These are phyloP conservation scores for Straminergon stramineum DNA, from an alignment of 225 moss, liverwort and hornwort species.

Conservation along the genomic window DNA sequence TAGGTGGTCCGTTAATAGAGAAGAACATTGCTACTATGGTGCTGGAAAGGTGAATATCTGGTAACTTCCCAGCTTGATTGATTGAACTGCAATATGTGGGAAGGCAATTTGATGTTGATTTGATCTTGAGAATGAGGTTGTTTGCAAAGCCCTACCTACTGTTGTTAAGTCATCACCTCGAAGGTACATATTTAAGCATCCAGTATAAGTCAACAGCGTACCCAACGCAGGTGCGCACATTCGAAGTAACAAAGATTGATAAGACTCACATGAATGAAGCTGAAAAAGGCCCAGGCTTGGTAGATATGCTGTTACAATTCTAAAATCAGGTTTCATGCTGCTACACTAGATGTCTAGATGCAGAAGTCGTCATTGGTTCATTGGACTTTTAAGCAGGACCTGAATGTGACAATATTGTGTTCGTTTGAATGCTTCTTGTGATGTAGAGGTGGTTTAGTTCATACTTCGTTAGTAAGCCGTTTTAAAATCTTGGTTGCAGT, in stretches of 20 bases:
- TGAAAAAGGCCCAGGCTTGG: conserved; percentile 14
- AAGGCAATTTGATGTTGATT: background rate
- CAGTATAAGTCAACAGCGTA: background rate
- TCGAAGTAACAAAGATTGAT: conserved; percentile 9
- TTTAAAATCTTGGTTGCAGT: conserved; percentile 53
- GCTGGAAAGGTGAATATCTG: conserved; percentile 67
- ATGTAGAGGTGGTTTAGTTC: background rate
- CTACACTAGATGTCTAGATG: conserved; percentile 3
- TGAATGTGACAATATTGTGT: background rate
- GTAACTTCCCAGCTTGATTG: background rate
- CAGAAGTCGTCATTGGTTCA: background rate
- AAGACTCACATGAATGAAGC: conserved; percentile 10
- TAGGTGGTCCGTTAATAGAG: conserved; percentile 81
- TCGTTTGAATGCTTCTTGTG: background rate
- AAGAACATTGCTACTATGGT: conserved; percentile 88
- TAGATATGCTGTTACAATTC: conserved; percentile 8
- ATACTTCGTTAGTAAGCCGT: background rate
- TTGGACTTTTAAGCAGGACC: background rate
- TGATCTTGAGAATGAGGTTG: background rate
- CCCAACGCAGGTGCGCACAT: conserved; percentile 10
- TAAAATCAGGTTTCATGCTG: conserved; percentile 14
- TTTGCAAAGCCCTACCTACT: background rate
- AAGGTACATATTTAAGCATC: background rate
- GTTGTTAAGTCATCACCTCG: background rate
- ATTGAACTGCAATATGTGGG: background rate